A percentile compares a stretch with the other conserved stretches of the same genome.
Conservation (phyloP, 1,284 basidiomycete genomes). For the Malassezia restricta region DNA sequence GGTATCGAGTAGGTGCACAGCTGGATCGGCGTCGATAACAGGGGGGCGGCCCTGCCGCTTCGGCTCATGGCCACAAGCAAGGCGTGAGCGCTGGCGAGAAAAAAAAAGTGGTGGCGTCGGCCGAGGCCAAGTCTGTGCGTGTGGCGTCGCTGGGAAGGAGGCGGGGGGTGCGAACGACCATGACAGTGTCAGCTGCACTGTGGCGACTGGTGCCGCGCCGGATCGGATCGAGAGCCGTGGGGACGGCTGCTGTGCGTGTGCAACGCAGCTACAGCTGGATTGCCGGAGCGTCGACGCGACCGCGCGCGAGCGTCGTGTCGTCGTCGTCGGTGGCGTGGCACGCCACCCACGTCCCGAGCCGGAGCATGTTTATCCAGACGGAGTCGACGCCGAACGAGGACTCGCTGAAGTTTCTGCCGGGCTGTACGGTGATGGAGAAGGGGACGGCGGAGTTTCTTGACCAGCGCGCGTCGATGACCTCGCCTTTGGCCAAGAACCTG, state of each 20-base stretch:
- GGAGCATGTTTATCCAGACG: constrained; percentile 50
- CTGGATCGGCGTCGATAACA: constrained; percentile 16
- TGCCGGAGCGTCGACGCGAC: not conserved
- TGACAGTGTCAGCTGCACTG: no score
- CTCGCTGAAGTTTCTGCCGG: constrained; percentile 95
- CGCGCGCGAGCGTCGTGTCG: not conserved
- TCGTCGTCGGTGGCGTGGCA: constrained; percentile 58
- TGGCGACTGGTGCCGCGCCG: no score
- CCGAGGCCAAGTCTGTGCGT: not conserved
- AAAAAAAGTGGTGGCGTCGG: constrained; percentile 5
- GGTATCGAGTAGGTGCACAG: constrained; percentile 4
- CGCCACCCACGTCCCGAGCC: constrained; percentile 47
- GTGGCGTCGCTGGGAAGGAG: no score
- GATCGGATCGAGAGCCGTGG: no score
- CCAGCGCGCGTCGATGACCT: constrained; percentile 51
- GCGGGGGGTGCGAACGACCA: not conserved
- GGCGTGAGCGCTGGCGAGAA: not conserved
- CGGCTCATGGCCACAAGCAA: not conserved
- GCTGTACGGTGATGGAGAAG: constrained; percentile 69
- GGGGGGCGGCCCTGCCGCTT: constrained; percentile 7
- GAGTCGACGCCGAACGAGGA: constrained; percentile 94
- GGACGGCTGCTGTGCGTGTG: not conserved
- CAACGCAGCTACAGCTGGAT: not conserved
- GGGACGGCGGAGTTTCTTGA: constrained; percentile 85
- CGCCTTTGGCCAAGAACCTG: constrained; percentile 79